Evolutionary conservation across 2,329 filamentous ascomycete genomes (phyloP), one percentile per base, ranked within the genome.

Genomic region (Fonsecaea pedrosoi): DNA sequence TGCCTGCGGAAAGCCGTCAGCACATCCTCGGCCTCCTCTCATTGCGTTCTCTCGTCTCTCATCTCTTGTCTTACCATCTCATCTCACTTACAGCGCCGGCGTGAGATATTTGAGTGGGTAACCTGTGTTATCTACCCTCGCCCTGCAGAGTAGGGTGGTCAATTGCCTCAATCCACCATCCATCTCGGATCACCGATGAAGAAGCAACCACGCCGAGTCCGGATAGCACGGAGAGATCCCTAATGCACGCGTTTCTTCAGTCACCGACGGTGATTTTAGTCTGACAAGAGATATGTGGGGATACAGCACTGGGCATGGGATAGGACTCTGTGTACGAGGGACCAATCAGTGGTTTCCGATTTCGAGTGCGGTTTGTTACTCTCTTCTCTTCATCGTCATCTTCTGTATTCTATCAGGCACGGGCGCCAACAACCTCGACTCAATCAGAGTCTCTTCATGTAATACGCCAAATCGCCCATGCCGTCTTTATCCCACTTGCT

Each of bases 391-490:
- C 54, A 57, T 57, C 54, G 25, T 25, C 25, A 25, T 25, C 25
- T 57, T 57, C 54, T 34, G 54, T 57, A 57, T 40, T 34, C 54
- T 40, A 57, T 57, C 54, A 57, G 54, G 54, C 54, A 57, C 25
- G 54, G 25, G 25, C 54, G 40, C 54, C 54, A 30, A 57, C 54
- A 38, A 57, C 54, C 40, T 40, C 54, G 54, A 57, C 54, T 40
- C 40, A 25, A 25, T 57, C 54, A 57, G 54, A 57, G 54, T 57
- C 54, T 58, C 54, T 57, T 53, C 37, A 64, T 50, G 38, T 64
- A 64, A 40, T 64, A 64, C 25, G 53, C 54, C 35, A 64, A 48
- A 48, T 57, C 61, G 13, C 55, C 54, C 38, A 42, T 58, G n/a
- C 61, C 54, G 48, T 59, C 54, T 48, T 50, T 64, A 34, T 59